Base-by-base conservation (phyloP, 2,329 filamentous ascomycete species). In the Phaeoacremonium minimum region DNA sequence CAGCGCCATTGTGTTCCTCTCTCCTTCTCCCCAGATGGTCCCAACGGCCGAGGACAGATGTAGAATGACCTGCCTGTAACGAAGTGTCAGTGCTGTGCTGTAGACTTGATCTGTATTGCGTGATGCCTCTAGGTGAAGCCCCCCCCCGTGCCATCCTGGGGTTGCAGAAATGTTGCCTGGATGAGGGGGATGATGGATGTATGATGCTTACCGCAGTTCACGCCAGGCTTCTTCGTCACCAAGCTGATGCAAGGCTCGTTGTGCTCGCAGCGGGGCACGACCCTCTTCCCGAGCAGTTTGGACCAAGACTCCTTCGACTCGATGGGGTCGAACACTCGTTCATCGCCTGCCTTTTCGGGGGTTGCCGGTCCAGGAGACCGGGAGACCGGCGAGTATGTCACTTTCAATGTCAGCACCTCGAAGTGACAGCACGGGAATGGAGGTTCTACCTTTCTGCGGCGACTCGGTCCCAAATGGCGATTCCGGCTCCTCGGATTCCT, bases 1-100 rank as follows among this genome's bases (percentile, higher is more conserved):
- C 91, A 97, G 30, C 87, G 78, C 87, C 90, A 96, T 54, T 93
- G 74, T 0, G 88, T 89, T 3, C 82, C 84, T 41, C 71, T 84
- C 60, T 95, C 90, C 56, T 93, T 93, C 48, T 84, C 77, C 0
- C 89, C 93, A 16, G 83, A 86, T 2, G 89, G 89, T 0, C 89
- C 91, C 3, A 97, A 64, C 4, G 93, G 93, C 28, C 83, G 75
- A 12, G 71, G 56, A 43, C 79, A 83, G 38, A 80, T 75, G 55
- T 76, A 83, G 52, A 83, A 83, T 1, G 75, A 77, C 22, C 79
- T 67, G 5, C 76, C 74, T 77, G 33, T 13, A 34, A 31, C 15
- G 16, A 15, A n/a, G 20, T 4, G 30, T 31, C 8, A 35, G 38
- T 15, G 15, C 18, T 4, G n/a, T 26, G 8, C 20, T 8, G n/a